A percentile compares a stretch with the other conserved stretches of the same genome.
These are phyloP conservation scores for Dothidotthia symphoricarpi DNA, from an alignment of 2,329 filamentous ascomycete species.

Conservation along the genomic window DNA sequence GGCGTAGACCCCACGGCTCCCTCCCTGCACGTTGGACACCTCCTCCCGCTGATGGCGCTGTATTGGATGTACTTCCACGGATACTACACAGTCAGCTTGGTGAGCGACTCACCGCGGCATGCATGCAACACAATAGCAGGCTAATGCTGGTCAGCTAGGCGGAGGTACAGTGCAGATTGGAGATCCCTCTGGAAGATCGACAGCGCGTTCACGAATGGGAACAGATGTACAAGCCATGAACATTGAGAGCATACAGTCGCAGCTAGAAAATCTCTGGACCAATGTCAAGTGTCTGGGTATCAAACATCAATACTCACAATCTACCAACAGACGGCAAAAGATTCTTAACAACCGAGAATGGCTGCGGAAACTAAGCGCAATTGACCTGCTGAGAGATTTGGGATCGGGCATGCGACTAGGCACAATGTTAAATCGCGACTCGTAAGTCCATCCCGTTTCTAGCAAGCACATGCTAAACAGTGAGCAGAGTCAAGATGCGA, in stretches of 20 bases:
- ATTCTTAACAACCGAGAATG: conserved; percentile 81
- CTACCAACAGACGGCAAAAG: conserved; percentile 65
- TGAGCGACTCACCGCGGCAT: conserved; percentile 30
- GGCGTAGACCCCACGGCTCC: conserved; percentile 79
- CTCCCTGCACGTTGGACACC: conserved; percentile 77
- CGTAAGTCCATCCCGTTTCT: conserved; percentile 55
- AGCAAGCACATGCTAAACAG: conserved; percentile 13
- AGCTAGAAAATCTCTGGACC: conserved; percentile 69
- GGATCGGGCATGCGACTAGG: conserved; percentile 75
- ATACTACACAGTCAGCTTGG: conserved; percentile 63
- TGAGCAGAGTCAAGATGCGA: conserved; percentile 69
- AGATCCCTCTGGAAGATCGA: conserved; percentile 70
- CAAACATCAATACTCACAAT: conserved; percentile 62
- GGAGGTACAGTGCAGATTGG: conserved; percentile 76
- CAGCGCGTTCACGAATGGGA: conserved; percentile 57
- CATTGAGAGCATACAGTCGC: conserved; percentile 65
- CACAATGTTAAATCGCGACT: conserved; percentile 83
- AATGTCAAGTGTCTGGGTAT: conserved; percentile 67
- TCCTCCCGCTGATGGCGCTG: conserved; percentile 77
- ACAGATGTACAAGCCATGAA: conserved; percentile 60
- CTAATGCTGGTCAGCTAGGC: conserved; percentile 53
- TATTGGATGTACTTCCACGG: conserved; percentile 83
- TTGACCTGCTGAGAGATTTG: conserved; percentile 72
- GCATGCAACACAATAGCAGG: conserved; percentile 6
- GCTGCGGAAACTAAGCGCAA: conserved; percentile 69